These are phyloP conservation scores for Petrea volubilis DNA, from an alignment of 257 asterid species.

Conservation along the genomic window DNA sequence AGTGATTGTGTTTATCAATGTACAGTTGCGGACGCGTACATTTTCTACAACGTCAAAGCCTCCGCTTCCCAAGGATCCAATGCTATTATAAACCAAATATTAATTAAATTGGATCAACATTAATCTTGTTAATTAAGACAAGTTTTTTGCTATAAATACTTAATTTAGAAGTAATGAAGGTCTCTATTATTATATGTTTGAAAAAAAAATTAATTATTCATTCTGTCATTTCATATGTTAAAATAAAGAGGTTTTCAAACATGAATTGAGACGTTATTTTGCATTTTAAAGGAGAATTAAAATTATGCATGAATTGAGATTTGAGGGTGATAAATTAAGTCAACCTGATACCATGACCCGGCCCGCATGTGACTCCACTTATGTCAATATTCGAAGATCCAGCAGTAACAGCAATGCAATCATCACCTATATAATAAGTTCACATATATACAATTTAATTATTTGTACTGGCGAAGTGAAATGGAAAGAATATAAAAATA, in stretches of 20 bases:
- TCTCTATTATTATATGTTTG: too few relatives aligned
- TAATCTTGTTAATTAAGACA: not conserved
- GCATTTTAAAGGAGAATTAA: too few relatives aligned
- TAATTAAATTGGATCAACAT: not conserved
- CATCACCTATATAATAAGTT: conserved; percentile 48
- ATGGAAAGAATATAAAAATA: too few relatives aligned
- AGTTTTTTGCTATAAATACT: not conserved
- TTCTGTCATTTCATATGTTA: too few relatives aligned
- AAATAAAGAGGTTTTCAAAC: too few relatives aligned
- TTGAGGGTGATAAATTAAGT: not conserved
- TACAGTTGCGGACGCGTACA: conserved; percentile 55
- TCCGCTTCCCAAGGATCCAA: conserved; percentile 65
- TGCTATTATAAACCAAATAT: conserved; percentile 37
- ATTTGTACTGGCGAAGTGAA: too few relatives aligned
- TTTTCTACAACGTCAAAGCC: conserved; percentile 60
- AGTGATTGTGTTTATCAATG: conserved; percentile 47
- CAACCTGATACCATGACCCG: conserved; percentile 78
- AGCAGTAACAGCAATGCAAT: conserved; percentile 63
- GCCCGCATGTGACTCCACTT: conserved; percentile 60
- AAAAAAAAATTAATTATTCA: too few relatives aligned
- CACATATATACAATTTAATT: not conserved
- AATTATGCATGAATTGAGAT: too few relatives aligned
- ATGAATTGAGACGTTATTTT: too few relatives aligned
- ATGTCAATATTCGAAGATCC: conserved; percentile 52
- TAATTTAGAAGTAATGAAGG: not conserved